Evolutionary conservation across 306 rosid species (phyloP), one percentile per base, ranked within the genome.

Genomic region (Vigna trinervia): DNA sequence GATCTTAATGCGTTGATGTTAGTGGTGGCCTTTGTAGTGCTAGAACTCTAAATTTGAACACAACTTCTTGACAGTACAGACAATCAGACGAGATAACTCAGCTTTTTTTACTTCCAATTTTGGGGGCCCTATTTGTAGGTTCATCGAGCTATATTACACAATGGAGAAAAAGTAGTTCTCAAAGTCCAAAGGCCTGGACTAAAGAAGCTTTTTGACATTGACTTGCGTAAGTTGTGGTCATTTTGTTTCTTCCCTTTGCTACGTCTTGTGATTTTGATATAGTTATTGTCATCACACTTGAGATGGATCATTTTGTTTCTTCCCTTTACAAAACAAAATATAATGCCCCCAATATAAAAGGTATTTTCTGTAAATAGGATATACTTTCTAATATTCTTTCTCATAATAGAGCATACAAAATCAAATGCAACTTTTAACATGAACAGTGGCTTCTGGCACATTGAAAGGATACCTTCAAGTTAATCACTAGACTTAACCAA

Each of bases 101-200:
- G 43, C 41, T 70, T 53, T 15, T 22, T 56, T 69, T 7, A 65
- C 54, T 51, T 74, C 45, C 23, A 76, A 62, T 61, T 74, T 76
- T 4, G 68, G 80, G 73, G 47, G 5, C 56, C 36, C 9, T 82
- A 15, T 79, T 64, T 77, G 73, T 78, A 93, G 98, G 98, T 94
- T 67, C 98, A 94, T 81, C 96, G 97, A 2, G 98, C 97, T 50
- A 77, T 95, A 70, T 88, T 92, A 59, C 96, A 95, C 85, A 95
- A 89, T 66, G 97, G 97, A 82, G 98, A 95, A 83, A 88, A 86
- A 78, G 97, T 95, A 58, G 96, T 90, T 19, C 52, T 95, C 76
- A 95, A 95, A 84, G 98, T 95, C 69, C 98, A 92, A 83, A 89
- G 98, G 80, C 97, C 98, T 47, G 98, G 98, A 74, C 87, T 95